Conservation (phyloP, 73 alveolate genomes). For the Symbiodinium natans region DNA sequence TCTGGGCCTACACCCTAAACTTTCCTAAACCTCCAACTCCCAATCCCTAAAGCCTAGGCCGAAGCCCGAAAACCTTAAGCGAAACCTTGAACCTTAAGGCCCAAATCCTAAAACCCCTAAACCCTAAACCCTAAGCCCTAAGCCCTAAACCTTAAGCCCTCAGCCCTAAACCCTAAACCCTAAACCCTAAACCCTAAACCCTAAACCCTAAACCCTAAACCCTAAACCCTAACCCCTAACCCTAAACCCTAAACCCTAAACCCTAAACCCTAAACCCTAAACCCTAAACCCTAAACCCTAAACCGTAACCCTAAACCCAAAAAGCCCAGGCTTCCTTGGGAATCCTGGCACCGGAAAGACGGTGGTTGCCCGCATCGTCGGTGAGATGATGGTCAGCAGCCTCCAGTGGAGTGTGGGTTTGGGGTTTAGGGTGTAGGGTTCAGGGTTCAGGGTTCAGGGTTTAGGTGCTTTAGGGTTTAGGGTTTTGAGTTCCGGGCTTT, state of each 20-base stretch:
- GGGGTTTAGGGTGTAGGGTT: too few relatives aligned
- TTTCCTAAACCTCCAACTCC: too few relatives aligned
- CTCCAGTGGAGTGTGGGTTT: too few relatives aligned
- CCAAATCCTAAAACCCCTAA: not conserved
- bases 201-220: not conserved
- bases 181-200: too few relatives aligned
- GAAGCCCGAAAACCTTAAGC: too few relatives aligned
- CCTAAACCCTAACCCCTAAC: not conserved
- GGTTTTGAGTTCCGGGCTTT: too few relatives aligned
- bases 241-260: not conserved
- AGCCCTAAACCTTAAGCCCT: not conserved
- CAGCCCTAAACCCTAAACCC: too few relatives aligned
- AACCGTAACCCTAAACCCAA: too few relatives aligned
- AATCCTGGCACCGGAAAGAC: slow-evolving; percentile 83
- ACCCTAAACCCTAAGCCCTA: not conserved
- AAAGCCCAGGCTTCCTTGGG: slow-evolving; percentile 56
- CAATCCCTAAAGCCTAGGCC: too few relatives aligned
- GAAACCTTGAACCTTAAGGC: not conserved
- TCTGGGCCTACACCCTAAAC: too few relatives aligned
- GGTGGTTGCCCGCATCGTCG: slow-evolving; percentile 89
- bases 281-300: not conserved
- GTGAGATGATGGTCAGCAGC: slow-evolving; percentile 68
- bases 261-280: not conserved
- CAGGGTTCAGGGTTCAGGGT: too few relatives aligned
- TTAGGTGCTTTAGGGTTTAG: too few relatives aligned